These are phyloP conservation scores for Colletotrichum tropicale DNA, from an alignment of 2,329 filamentous ascomycete species.

Conservation along the genomic window DNA sequence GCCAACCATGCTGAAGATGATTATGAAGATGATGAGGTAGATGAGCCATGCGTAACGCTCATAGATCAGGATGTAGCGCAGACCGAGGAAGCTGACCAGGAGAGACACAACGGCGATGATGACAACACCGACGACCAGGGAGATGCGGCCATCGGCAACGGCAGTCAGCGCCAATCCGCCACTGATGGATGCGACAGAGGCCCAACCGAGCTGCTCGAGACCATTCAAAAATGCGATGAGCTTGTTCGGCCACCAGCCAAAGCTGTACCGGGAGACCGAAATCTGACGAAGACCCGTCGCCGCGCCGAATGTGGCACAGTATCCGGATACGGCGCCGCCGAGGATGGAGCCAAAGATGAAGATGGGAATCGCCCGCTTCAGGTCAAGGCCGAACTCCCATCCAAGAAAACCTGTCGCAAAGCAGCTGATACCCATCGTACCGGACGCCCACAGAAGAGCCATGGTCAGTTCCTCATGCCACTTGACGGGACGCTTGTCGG, in stretches of 20 bases:
- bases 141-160: neutral
- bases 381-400: neutral
- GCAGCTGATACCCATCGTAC: neutral
- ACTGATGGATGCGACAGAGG: neutral
- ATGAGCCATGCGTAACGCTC: neutral
- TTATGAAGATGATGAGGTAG: neutral
- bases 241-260: neutral
- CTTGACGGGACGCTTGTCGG: neutral
- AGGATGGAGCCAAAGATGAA: neutral
- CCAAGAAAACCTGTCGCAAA: neutral
- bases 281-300: neutral
- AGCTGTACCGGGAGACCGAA: neutral
- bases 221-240: neutral
- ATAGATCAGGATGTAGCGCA: neutral
- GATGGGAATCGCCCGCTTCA: neutral
- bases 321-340: neutral
- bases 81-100: neutral
- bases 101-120: neutral
- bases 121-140: neutral
- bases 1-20: neutral
- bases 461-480: neutral
- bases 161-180: neutral
- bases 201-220: neutral
- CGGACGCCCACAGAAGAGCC: neutral
- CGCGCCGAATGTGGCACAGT: neutral